phyloP scores from a whole-genome alignment of 2,329 filamentous ascomycete genomes.

The Dactylellina cionopaga region DNA sequence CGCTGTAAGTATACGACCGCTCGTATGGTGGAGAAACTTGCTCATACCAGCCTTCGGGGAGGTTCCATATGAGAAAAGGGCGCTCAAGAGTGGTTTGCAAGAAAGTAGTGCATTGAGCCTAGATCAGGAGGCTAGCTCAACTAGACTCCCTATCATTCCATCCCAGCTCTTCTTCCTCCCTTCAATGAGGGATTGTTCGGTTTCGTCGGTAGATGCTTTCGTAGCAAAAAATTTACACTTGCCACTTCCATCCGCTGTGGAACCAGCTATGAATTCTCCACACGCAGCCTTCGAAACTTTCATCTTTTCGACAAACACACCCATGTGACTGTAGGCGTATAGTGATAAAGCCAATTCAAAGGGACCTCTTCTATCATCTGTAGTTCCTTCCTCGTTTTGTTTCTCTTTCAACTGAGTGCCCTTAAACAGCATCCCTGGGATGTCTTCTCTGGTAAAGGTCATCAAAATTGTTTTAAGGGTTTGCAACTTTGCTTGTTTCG shows the following conservation, averaged over 20 bases:
- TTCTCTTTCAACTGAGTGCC: conserved; percentile 22
- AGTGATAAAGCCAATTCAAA: conserved; percentile 44
- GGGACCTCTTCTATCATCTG: conserved; percentile 22
- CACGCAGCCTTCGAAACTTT: conserved; percentile 29
- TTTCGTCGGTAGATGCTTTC: too few species aligned
- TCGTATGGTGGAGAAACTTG: not conserved
- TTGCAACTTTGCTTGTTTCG: conserved; percentile 34
- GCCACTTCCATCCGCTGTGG: conserved; percentile 30
- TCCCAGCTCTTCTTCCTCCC: conserved; percentile 11
- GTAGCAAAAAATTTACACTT: conserved; percentile 41
- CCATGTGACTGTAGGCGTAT: conserved; percentile 46
- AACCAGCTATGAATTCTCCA: conserved; percentile 30
- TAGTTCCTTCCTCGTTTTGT: not conserved
- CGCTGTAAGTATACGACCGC: not conserved
- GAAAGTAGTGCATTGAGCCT: not conserved
- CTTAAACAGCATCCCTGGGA: conserved; percentile 45
- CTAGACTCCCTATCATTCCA: conserved; percentile 21
- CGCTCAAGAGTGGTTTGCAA: too few species aligned
- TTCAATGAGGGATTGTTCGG: not conserved
- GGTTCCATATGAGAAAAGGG: too few species aligned
- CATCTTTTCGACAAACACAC: conserved; percentile 36
- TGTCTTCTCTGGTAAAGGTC: conserved; percentile 31
- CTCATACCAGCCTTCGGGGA: conserved; percentile 12
- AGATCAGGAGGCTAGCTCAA: conserved; percentile 19
- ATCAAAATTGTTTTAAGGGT: conserved; percentile 35